Evolutionary conservation across 805 yeast species (phyloP).

Genomic region (Priceomyces castillae): DNA sequence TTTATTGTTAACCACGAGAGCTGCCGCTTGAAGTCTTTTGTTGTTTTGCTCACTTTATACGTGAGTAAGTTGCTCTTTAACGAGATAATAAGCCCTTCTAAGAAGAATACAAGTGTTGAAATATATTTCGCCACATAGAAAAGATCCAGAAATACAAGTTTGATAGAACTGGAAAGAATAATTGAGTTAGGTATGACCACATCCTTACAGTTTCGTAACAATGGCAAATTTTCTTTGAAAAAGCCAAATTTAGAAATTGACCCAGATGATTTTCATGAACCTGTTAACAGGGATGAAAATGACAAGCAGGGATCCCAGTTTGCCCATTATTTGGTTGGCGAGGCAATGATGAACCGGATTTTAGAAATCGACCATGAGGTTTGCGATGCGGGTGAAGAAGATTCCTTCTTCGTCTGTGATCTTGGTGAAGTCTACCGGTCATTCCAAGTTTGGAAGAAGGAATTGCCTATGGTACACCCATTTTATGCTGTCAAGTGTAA

Average conservation of each 20-base stretch:
- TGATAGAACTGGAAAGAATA: not conserved
- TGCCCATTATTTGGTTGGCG: conserved; percentile 24
- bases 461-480: conserved; percentile 78
- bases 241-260: not conserved
- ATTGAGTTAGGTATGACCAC: conserved; percentile 18
- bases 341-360: conserved; percentile 41
- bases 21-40: conserved; percentile 42
- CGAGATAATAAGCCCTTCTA: conserved; percentile 4
- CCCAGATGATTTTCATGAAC: not conserved
- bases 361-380: conserved; percentile 48
- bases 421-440: conserved; percentile 67
- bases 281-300: not conserved
- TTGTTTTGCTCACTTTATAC: conserved; percentile 29
- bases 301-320: not conserved
- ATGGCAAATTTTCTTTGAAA: conserved; percentile 6
- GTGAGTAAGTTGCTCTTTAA: conserved; percentile 24
- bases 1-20: conserved; percentile 31
- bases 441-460: conserved; percentile 56
- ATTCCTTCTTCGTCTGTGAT: conserved; percentile 87
- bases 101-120: conserved; percentile 1
- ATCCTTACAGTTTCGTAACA: conserved; percentile 13
- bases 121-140: not conserved
- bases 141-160: not conserved
- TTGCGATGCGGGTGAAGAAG: conserved; percentile 75
- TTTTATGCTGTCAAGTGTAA: conserved; percentile 95